Conservation (phyloP, 257 asterid species). For the Gardenia jasminoides region DNA sequence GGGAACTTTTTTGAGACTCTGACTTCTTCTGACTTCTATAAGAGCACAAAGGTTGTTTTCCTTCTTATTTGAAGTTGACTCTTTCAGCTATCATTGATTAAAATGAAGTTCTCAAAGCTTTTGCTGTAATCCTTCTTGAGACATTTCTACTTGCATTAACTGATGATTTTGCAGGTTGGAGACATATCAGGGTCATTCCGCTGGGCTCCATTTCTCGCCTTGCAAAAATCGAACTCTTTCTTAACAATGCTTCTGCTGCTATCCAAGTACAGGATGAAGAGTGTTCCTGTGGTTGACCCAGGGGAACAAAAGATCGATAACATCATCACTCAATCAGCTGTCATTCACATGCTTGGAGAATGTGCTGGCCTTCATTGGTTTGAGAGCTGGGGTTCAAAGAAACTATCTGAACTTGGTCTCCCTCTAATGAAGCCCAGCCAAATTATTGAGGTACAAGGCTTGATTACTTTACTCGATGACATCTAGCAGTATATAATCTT, state of each 20-base stretch:
- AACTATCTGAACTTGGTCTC: constrained; percentile 82
- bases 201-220: constrained; percentile 98
- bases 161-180: constrained; percentile 56
- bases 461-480: not conserved
- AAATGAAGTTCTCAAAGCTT: not conserved
- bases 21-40: constrained; percentile 82
- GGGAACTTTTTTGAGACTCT: constrained; percentile 83
- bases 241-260: constrained; percentile 91
- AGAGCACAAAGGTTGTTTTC: constrained; percentile 70
- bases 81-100: not conserved
- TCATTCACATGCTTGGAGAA: constrained; percentile 94
- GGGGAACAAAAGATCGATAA: constrained; percentile 82
- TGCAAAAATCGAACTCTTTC: constrained; percentile 90
- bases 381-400: constrained; percentile 95
- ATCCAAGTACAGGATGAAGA: constrained; percentile 94
- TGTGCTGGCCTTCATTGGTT: constrained; percentile 98
- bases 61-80: not conserved
- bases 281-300: constrained; percentile 85
- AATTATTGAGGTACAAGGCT: constrained; percentile 59
- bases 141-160: constrained; percentile 2
- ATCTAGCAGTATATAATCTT: not conserved
- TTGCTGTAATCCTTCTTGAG: not conserved
- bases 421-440: constrained; percentile 64
- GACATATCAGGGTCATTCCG: constrained; percentile 95
- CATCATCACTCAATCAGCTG: constrained; percentile 89